These are phyloP conservation scores for Tetraselmis chui DNA, from an alignment of 139 green algal genomes.

Conservation along the genomic window DNA sequence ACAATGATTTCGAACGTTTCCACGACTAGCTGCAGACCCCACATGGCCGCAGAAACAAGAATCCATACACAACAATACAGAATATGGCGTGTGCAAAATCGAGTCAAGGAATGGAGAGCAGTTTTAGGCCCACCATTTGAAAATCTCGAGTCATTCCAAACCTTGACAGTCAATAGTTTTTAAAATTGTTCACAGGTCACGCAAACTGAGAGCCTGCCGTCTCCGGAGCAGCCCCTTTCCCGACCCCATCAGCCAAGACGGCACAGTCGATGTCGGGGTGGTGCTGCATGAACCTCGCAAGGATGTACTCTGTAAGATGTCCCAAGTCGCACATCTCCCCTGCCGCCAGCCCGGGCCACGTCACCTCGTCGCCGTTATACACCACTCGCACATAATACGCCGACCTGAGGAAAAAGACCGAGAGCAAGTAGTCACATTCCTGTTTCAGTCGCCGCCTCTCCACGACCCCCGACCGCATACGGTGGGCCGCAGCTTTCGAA, in stretches of 20 bases:
- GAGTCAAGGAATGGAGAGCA: no score
- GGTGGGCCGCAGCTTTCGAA: no score
- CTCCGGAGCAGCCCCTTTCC: not conserved
- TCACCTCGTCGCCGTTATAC: not conserved
- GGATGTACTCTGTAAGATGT: not conserved
- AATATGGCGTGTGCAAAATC: no score
- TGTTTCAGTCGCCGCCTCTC: no score
- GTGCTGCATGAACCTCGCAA: not conserved
- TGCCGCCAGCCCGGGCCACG: not conserved
- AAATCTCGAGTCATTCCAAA: slow-evolving; percentile 1
- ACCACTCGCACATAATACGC: not conserved
- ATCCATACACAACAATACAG: no score
- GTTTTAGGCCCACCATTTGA: slow-evolving; percentile 46
- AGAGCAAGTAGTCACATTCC: no score
- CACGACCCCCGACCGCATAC: no score
- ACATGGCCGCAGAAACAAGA: no score
- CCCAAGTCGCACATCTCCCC: not conserved
- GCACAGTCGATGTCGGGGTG: not conserved
- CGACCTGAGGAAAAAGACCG: no score
- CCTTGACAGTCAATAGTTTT: not conserved
- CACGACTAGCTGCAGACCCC: no score
- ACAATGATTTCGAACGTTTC: no score
- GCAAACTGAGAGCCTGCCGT: not conserved
- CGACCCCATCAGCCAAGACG: not conserved
- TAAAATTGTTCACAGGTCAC: not conserved